Base-by-base conservation (phyloP, 1,139 yeast species). In the Groenewaldozyma sp. region DNA sequence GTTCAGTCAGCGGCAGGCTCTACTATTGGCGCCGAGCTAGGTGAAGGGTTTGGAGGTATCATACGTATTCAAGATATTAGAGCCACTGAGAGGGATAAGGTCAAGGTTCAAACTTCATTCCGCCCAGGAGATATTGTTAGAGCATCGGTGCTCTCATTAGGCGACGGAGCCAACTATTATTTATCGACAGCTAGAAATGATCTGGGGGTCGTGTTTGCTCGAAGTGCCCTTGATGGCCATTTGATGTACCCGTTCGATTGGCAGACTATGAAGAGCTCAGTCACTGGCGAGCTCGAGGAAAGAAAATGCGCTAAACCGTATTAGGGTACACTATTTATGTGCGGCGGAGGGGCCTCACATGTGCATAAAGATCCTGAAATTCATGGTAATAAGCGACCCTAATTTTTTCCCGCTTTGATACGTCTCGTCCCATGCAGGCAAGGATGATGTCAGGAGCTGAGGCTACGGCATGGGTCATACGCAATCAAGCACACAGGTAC, bases 251-350 rank as follows among this genome's bases (percentile, higher is more conserved):
- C 98, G 2, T 62, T 87, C 28, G 97, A 91, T 62, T 93, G 98
- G 97, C 88, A 87, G 61, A 82, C 87, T 9, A 91, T 93, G 97
- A 72, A 82, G 36, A 78, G 84, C 47, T 77, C 79, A 3, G 67
- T 64, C 32, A 76, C 87, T 3, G 96, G 96, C 1, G 73, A 71
- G 17, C 62, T 76, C 20, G 97, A 88, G 55, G 68, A 69, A 52
- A 71, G 98, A 44, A 93, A 93, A 60, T 86, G 95, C 63, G 98
- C 98, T 4, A 88, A 86, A 59, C 95, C 96, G 7, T 80, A 81
- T 51, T 67, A 53, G 45, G 18, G 14, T 33, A 10, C 11, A 11
- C 6, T 13, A 6, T 17, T 16, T 9, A 31, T 10, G 14, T 31
- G n/a, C n/a, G n/a, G n/a, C n/a, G n/a, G n/a, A n/a, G n/a, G n/a